Conservation (phyloP, 2,329 filamentous ascomycete species). For the Xylariales sp. region DNA sequence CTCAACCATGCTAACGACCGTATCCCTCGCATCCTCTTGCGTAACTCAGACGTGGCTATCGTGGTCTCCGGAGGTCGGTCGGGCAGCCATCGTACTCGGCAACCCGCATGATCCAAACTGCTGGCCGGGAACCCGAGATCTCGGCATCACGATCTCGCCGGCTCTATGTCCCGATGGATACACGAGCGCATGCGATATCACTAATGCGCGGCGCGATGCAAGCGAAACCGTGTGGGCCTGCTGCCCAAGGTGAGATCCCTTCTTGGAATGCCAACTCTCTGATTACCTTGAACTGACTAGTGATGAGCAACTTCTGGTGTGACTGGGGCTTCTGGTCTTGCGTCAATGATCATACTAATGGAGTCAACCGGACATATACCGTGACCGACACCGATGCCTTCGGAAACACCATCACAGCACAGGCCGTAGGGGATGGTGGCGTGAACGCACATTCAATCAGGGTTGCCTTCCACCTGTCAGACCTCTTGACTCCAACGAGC, state of each 20-base stretch:
- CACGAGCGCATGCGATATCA: constrained; percentile 14
- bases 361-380: neutral
- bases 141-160: constrained; percentile 8
- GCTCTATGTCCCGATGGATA: constrained; percentile 24
- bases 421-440: neutral
- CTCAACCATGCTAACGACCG: constrained; percentile 6
- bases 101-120: constrained; percentile 15
- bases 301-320: neutral
- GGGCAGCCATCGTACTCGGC: constrained; percentile 1
- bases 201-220: neutral
- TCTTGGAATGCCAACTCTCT: too few species aligned
- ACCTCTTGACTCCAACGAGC: constrained; percentile 1
- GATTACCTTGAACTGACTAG: neutral
- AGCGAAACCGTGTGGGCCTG: constrained; percentile 26
- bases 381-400: neutral
- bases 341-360: neutral
- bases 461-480: constrained; percentile 18
- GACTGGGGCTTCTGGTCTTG: constrained; percentile 13
- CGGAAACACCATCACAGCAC: constrained; percentile 1
- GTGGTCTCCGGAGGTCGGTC: too few species aligned
- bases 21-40: constrained; percentile 19
- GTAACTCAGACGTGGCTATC: constrained; percentile 26
- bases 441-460: constrained; percentile 19
- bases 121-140: constrained; percentile 5
- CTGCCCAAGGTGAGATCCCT: constrained; percentile 14